These are phyloP conservation scores for Rhododendron griersonianum DNA, from an alignment of 148 eudicot genomes.

Conservation along the genomic window DNA sequence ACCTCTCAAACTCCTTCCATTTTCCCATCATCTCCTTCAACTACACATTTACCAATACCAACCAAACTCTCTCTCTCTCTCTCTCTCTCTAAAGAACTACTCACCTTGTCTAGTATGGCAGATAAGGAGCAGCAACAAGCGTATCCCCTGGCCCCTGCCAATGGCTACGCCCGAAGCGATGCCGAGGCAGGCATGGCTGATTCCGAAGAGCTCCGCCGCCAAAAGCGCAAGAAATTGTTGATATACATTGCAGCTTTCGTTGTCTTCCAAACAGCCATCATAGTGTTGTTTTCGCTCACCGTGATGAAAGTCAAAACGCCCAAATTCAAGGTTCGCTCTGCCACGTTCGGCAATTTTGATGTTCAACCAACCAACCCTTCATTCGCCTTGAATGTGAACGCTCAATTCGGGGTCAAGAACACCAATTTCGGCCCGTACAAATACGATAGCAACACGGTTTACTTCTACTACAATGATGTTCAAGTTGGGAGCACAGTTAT, in stretches of 20 bases:
- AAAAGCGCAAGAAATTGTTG: neutral
- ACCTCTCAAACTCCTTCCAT: neutral
- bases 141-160: neutral
- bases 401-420: constrained; percentile 17
- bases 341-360: neutral
- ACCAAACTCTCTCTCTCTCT: neutral
- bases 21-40: neutral
- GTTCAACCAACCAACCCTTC: neutral
- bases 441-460: neutral
- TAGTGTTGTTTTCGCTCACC: neutral
- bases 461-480: constrained; percentile 5
- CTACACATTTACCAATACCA: neutral
- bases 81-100: neutral
- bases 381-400: neutral
- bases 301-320: constrained; percentile 2
- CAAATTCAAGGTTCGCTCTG: neutral
- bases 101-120: neutral
- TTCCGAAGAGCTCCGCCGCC: neutral
- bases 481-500: constrained; percentile 6
- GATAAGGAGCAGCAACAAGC: neutral
- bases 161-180: neutral
- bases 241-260: neutral
- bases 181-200: neutral
- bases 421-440: constrained; percentile 8
- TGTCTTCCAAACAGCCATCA: neutral